Evolutionary conservation across 1,284 basidiomycete species (phyloP), one percentile per base, ranked within the genome.

Genomic region (Amylostereum chailletii): DNA sequence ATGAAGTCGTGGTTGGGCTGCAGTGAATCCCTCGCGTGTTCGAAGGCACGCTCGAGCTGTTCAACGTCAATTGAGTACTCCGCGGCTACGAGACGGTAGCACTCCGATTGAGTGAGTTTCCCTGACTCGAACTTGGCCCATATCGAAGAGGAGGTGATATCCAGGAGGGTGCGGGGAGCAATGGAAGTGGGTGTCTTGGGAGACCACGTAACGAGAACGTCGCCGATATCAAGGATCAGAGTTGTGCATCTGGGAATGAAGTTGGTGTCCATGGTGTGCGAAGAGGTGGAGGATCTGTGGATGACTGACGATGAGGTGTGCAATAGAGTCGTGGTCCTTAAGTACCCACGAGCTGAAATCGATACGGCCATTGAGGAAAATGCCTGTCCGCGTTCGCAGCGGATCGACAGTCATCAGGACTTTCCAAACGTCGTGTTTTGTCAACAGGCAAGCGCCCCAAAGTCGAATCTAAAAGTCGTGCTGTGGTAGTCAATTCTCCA

Each of bases 101-200:
- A 72, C 37, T 70, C 67, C 4, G 64, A 59, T 54, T 78, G 68
- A 1, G 63, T 57, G 3, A 77, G 55, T 10, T 61, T 64, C 0
- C 74, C 75, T 32, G 69, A 64, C 56, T 77, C 76, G 53, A 76
- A 76, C 38, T 74, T 70, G 51, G 67, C 71, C 75, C 75, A 77
- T 6, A 64, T 74, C 10, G 69, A 60, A 5, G 69, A 70, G 39
- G 65, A 60, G 34, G 75, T 62, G 45, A 76, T 75, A 32, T 59
- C 57, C 7, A 61, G 66, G n/a, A 77, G 65, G 1, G 60, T 64
- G 44, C 61, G 65, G 2, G 70, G 58, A 8, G 71, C 66, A 46
- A 75, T 67, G 44, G 57, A 59, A 5, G 71, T 71, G 50, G 64
- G 67, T 2, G 72, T 72, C 11, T 65, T 51, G 1, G 71, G 55